Evolutionary conservation across 768 basidiomycete species (phyloP), one percentile per base, ranked within the genome.

Genomic region (Boletus vinaceobasis): DNA sequence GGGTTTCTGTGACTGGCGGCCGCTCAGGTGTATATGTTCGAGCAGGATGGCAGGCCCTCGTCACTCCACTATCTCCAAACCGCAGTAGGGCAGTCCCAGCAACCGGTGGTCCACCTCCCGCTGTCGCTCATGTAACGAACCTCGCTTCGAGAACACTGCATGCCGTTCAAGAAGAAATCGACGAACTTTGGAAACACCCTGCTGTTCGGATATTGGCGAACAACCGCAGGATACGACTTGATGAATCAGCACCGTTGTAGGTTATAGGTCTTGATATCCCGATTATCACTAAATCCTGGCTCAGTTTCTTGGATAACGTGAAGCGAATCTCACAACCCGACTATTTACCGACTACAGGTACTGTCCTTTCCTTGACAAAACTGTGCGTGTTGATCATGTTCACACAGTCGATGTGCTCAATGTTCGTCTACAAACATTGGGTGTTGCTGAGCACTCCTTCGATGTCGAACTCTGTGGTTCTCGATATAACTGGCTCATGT

Each of bases 241-340:
- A 90, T 53, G 90, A 93, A 64, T 87, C 85, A 11, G 87, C 86
- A 4, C 73, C 83, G 27, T 90, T 87, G 90, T 92, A 66, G 65
- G 86, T 58, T 11, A 71, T 7, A 21, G 1, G 39, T 45, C 35
- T 40, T 27, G 11, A 9, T 36, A 5, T 23, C 29, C n/a, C 14
- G 10, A 4, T 53, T 37, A 55, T 29, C 35, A 37, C 55, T 61
- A 26, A 59, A 29, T 39, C 37, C 33, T 52, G 6, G 40, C 27
- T 7, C 55, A 92, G 90, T 69, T 93, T 92, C 70, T 65, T 93
- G 55, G 76, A 81, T 52, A 78, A 79, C 55, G 76, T 91, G 5
- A 74, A 75, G 35, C 83, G 88, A 35, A 84, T 93, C 48, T 76
- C 84, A 17, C 77, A 84, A 60, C 75, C 81, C 1, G 87, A 87